Evolutionary conservation across 2,329 filamentous ascomycete genomes (phyloP), one percentile per base, ranked within the genome.

Genomic region (Colletotrichum kahawae): DNA sequence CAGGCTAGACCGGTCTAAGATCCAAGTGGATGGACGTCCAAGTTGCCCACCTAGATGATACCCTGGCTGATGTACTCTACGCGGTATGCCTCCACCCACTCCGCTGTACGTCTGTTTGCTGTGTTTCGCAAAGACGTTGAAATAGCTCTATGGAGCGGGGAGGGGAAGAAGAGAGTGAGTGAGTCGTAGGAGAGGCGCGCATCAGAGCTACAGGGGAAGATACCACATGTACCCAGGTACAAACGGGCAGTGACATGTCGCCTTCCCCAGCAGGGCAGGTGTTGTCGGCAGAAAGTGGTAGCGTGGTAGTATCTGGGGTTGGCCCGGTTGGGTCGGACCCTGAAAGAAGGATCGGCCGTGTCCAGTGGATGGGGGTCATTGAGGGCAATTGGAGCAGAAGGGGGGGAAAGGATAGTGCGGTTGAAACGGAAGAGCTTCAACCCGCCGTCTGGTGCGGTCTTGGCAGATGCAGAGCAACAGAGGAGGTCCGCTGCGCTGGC

Each of bases 361-460:
- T 67, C 73, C 73, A 73, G 69, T 68, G 36, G 48, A 75, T 63
- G 68, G 62, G 69, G 69, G 43, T 51, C 70, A 69, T 38, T 33
- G 33, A 43, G 43, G 43, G 36, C 56, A 48, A 73, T 59, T 31
- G 57, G 57, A 36, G 63, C 64, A 67, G 57, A 64, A 27, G 72
- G 48, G 43, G 43, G 72, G 43, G 51, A 67, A 33, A 57, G 63
- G 62, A 67, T 64, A 68, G 69, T 38, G 69, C 57, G 73, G 69
- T 73, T 75, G 73, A 75, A 75, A 75, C 73, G 73, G 63, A 68
- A 63, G 73, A 75, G 73, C 63, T 75, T 75, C 63, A 73, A 73
- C 64, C 63, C 69, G 73, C 57, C 57, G 73, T 67, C 70, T 68
- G 69, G 64, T 67, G 34, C 57, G 64, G 73, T 57, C 73, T 73